Evolutionary conservation across 768 basidiomycete genomes (phyloP), one percentile per base, ranked within the genome.

Genomic region (Termitomyces sp.): DNA sequence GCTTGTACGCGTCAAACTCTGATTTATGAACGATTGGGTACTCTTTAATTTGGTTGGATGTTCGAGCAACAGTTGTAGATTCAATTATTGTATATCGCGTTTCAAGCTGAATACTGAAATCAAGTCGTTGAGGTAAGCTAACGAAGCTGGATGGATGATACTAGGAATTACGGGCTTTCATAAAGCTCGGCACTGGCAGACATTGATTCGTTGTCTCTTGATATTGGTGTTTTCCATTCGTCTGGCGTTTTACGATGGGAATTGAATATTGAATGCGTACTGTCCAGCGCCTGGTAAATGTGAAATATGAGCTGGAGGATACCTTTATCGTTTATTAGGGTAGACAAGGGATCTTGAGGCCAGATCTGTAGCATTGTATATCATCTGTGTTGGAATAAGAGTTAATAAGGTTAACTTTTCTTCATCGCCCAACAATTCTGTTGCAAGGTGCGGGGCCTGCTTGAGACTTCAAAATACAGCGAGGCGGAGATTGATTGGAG

Each of bases 211-310:
- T 91, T 91, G 64, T 91, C 88, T 27, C 57, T 64, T 0, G 89
- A 87, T 61, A 75, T 70, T 13, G 89, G 86, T 0, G 60, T 52
- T 61, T 82, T 81, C 89, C 88, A 90, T 52, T 82, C 82, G 11
- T 77, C 74, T 7, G 69, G 66, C 10, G 54, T 62, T 18, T 91
- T 88, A 38, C 86, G 77, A 61, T 88, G 88, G 5, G 85, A 89
- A n/a, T n/a, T n/a, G n/a, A n/a, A n/a, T n/a, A 64, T 91, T 88
- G 1, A 88, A 74, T 0, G 89, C 89, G 56, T 91, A 91, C 3
- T 73, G 70, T 0, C 89, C 88, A 1, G 83, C 74, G 0, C 88
- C 88, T 0, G 85, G 83, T 25, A 85, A 75, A 60, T 84, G 78
- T 38, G 82, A 80, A 51, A 84, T 69, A 11, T 78, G 70, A 10